These are phyloP conservation scores for Pholiota molesta DNA, from an alignment of 768 basidiomycete genomes.

Conservation along the genomic window DNA sequence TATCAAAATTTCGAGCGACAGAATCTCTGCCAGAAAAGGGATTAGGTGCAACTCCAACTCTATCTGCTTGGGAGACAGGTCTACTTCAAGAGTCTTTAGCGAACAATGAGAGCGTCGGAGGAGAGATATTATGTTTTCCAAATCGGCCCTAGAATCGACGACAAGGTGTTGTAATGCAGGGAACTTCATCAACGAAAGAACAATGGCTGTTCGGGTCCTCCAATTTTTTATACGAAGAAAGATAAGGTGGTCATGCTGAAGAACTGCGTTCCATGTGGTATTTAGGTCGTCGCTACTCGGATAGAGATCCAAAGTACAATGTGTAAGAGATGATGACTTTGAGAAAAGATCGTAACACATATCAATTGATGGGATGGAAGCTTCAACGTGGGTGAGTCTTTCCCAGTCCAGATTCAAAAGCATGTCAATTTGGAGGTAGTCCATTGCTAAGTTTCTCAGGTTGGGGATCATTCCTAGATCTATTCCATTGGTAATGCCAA, in stretches of 20 bases:
- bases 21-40: neutral
- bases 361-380: neutral
- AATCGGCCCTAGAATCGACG: neutral
- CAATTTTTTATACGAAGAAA: neutral
- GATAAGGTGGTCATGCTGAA: neutral
- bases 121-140: neutral
- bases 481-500: neutral
- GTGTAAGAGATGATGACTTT: neutral
- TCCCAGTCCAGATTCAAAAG: neutral
- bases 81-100: neutral
- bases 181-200: neutral
- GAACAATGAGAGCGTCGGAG: neutral
- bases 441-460: neutral
- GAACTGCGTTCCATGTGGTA: too few species aligned
- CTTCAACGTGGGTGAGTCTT: neutral
- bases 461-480: neutral
- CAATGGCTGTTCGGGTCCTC: neutral
- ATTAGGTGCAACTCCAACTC: neutral
- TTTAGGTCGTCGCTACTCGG: neutral
- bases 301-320: neutral
- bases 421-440: neutral
- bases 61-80: neutral
- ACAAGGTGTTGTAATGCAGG: neutral
- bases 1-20: too few species aligned
- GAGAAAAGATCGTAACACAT: neutral